Percentiles rank a stretch among this genome's conserved stretches.
Conservation (phyloP, 495 filamentous ascomycete genomes). For the Neurospora tetraspora region DNA sequence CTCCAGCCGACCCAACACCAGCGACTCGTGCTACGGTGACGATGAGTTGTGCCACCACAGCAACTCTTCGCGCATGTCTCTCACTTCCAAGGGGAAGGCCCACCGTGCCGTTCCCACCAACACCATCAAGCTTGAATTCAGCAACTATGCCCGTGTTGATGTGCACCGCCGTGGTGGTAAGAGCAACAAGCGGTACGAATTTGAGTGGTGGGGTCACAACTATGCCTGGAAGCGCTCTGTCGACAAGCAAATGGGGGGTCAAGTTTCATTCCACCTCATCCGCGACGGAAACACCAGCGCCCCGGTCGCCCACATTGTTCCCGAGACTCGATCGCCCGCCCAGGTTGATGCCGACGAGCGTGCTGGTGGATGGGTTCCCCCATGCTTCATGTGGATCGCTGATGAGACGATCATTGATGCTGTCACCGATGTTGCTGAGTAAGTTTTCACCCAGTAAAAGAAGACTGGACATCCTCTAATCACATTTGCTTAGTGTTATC, state of each 20-base stretch:
- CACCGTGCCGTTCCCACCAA: conserved; percentile 46
- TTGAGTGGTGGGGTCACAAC: conserved; percentile 79
- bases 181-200: conserved; percentile 70
- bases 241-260: conserved; percentile 45
- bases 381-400: conserved; percentile 79
- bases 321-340: conserved; percentile 59
- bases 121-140: conserved; percentile 82
- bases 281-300: conserved; percentile 50
- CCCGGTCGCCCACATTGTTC: conserved; percentile 73
- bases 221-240: conserved; percentile 78
- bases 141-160: conserved; percentile 92
- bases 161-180: conserved; percentile 62
- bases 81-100: conserved; percentile 21
- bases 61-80: conserved; percentile 27
- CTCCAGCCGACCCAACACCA: conserved; percentile 34
- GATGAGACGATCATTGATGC: conserved; percentile 57
- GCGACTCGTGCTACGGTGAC: conserved; percentile 32
- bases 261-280: conserved; percentile 66
- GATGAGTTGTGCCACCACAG: conserved; percentile 35
- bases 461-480: conserved; percentile 13
- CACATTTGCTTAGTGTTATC: conserved; percentile 52
- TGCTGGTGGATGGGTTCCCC: conserved; percentile 86
- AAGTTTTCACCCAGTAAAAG: conserved; percentile 38
- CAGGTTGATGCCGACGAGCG: conserved; percentile 63
- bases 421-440: conserved; percentile 82